Evolutionary conservation across 768 basidiomycete genomes (phyloP).

Genomic region (Tricholoma sp.): DNA sequence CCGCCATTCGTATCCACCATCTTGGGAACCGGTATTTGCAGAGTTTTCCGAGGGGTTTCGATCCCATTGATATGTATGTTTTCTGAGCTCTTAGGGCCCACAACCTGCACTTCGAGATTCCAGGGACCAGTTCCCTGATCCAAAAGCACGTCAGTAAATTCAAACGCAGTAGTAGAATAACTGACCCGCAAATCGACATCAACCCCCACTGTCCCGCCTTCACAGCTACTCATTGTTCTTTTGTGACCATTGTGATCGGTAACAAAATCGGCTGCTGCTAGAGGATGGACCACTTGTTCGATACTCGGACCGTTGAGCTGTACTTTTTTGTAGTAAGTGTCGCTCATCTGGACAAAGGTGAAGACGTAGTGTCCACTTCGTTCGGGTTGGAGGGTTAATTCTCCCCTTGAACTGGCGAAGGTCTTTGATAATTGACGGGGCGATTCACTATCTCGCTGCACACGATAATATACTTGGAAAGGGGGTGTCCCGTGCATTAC

Average conservation of each 20-base stretch:
- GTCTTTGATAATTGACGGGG: slow-evolving; percentile 54
- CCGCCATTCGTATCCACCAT: slow-evolving; percentile 65
- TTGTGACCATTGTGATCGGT: slow-evolving; percentile 37
- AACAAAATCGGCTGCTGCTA: slow-evolving; percentile 76
- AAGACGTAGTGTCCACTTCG: slow-evolving; percentile 88
- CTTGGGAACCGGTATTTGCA: slow-evolving; percentile 66
- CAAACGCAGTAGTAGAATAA: background rate
- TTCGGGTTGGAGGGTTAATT: slow-evolving; percentile 81
- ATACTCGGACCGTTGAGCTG: slow-evolving; percentile 73
- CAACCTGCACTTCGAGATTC: slow-evolving; percentile 78
- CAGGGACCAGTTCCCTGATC: slow-evolving; percentile 84
- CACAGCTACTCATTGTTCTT: slow-evolving; percentile 68
- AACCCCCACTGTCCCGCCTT: slow-evolving; percentile 67
- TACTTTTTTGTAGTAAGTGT: slow-evolving; percentile 77
- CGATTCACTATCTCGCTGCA: slow-evolving; percentile 64
- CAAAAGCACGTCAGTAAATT: background rate
- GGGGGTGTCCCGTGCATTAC: slow-evolving; percentile 87
- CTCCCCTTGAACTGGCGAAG: slow-evolving; percentile 68
- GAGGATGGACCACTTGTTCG: slow-evolving; percentile 85
- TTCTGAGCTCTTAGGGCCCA: slow-evolving; percentile 66
- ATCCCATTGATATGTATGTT: slow-evolving; percentile 52
- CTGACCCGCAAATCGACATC: slow-evolving; percentile 77
- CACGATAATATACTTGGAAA: slow-evolving; percentile 77
- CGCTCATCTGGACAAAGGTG: slow-evolving; percentile 72
- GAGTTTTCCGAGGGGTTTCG: slow-evolving; percentile 43